These are phyloP conservation scores for Leccinum barrowsii DNA, from an alignment of 768 basidiomycete genomes.

Conservation along the genomic window DNA sequence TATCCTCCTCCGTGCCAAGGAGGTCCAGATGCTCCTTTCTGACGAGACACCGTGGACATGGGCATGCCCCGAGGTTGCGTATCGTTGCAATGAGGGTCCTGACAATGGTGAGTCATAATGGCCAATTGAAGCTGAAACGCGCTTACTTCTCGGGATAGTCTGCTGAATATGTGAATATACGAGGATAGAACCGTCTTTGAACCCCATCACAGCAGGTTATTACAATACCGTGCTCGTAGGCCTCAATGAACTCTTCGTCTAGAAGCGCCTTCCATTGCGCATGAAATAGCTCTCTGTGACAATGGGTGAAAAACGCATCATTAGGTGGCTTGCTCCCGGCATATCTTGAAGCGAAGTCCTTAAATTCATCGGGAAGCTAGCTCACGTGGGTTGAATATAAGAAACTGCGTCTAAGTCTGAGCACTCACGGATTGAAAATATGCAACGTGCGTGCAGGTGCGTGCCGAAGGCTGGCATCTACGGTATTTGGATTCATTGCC, in stretches of 20 bases:
- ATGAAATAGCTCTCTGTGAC: background rate
- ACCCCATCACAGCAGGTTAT: background rate
- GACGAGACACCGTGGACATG: background rate
- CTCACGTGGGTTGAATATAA: background rate
- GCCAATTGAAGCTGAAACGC: background rate
- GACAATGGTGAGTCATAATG: background rate
- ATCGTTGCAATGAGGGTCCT: background rate
- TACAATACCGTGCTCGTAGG: background rate
- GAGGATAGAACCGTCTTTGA: background rate
- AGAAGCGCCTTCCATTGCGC: background rate
- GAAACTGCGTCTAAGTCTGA: background rate
- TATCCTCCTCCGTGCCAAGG: background rate
- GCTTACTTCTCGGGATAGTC: background rate
- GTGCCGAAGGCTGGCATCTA: background rate
- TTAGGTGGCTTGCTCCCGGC: background rate
- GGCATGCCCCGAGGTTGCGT: background rate
- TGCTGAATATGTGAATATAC: background rate
- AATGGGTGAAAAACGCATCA: background rate
- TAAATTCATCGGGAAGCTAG: background rate
- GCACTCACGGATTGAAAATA: background rate
- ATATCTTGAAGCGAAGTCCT: background rate
- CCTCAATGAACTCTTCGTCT: background rate
- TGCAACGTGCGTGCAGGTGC: background rate
- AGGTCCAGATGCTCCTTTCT: background rate
- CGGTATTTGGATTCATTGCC: background rate